Percentiles rank a stretch among this genome's conserved stretches.
phyloP scores from a whole-genome alignment of 2,329 filamentous ascomycete species.

The Emergomyces pasteurianus region DNA sequence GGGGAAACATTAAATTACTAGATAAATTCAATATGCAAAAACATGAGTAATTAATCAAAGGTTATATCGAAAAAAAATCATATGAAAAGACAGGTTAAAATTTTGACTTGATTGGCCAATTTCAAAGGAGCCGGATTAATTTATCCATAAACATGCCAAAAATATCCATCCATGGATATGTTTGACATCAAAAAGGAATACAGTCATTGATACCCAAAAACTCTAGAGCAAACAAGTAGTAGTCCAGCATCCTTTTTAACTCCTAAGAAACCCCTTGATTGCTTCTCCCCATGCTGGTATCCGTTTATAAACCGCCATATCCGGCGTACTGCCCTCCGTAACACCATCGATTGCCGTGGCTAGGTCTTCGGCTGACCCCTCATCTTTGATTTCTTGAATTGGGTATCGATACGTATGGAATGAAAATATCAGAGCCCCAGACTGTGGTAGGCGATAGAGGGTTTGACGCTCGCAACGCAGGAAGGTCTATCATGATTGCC shows the following conservation, averaged over 20 bases:
- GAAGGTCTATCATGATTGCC: constrained; percentile 23
- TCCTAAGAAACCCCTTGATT: constrained; percentile 40
- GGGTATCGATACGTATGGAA: constrained; percentile 54
- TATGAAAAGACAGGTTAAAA: neutral
- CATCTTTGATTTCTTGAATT: constrained; percentile 42
- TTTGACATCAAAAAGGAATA: neutral
- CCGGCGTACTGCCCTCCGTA: constrained; percentile 43
- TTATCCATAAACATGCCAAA: neutral
- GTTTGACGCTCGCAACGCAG: constrained; percentile 51
- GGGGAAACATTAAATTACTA: neutral
- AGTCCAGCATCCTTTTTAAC: constrained; percentile 3
- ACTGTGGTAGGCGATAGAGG: constrained; percentile 45
- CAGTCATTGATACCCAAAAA: neutral
- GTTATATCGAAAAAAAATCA: neutral
- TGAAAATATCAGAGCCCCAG: constrained; percentile 45
- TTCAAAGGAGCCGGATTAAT: neutral
- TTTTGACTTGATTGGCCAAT: neutral
- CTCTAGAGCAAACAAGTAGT: neutral
- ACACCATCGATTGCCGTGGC: constrained; percentile 49
- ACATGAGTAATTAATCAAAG: neutral
- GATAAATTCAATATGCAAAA: neutral
- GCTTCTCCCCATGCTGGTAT: constrained; percentile 45
- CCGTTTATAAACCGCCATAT: constrained; percentile 48
- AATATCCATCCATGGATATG: neutral
- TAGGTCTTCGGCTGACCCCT: constrained; percentile 43